Conservation (phyloP, 768 basidiomycete species). For the Lactarius psammicola region DNA sequence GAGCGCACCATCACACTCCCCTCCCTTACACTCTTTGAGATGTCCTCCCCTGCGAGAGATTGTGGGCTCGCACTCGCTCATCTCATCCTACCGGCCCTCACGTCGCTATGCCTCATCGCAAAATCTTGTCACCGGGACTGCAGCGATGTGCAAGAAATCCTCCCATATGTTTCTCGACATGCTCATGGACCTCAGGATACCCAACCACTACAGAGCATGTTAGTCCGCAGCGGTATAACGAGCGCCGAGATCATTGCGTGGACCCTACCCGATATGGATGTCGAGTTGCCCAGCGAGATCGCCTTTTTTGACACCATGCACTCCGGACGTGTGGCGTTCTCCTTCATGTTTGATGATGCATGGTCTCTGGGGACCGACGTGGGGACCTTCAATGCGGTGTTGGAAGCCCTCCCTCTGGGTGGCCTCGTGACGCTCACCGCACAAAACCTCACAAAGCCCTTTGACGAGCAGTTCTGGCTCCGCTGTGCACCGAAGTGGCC, state of each 20-base stretch:
- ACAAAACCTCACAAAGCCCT: not conserved
- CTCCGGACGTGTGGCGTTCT: not conserved
- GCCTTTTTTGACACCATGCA: not conserved
- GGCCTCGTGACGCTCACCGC: not conserved
- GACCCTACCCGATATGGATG: conserved; percentile 3
- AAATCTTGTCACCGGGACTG: not conserved
- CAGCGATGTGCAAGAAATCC: not conserved
- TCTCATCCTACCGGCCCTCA: conserved; percentile 10
- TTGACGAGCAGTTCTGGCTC: not conserved
- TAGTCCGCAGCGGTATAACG: not conserved
- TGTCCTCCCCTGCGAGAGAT: not conserved
- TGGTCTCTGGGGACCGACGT: too few species aligned
- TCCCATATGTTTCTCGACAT: conserved; percentile 5
- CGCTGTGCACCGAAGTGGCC: not conserved
- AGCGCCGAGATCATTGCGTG: conserved; percentile 4
- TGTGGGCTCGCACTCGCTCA: conserved; percentile 8
- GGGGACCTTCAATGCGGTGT: not conserved
- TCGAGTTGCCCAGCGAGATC: not conserved
- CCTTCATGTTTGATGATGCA: not conserved
- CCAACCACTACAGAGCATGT: conserved; percentile 7
- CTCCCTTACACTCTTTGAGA: not conserved
- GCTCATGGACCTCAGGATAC: conserved; percentile 10
- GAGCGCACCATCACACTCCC: not conserved
- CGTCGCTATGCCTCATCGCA: not conserved
- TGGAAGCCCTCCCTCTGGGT: not conserved